These are phyloP conservation scores for Cyathus olla DNA, from an alignment of 1,284 basidiomycete species.

Conservation along the genomic window DNA sequence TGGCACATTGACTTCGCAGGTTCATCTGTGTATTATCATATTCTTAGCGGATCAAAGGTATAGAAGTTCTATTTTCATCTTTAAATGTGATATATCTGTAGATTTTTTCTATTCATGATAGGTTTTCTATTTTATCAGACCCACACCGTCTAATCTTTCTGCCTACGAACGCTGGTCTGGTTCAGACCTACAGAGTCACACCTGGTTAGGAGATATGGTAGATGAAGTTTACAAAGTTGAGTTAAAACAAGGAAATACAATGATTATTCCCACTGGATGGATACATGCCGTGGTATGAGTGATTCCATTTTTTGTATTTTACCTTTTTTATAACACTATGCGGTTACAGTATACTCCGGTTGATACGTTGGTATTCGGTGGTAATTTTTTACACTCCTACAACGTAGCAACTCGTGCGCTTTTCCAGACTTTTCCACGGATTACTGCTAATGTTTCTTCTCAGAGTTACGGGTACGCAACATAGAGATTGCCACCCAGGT, in stretches of 20 bases:
- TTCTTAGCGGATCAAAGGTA: constrained; percentile 86
- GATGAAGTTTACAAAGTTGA: constrained; percentile 91
- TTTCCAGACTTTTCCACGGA: constrained; percentile 6
- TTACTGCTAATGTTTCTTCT: constrained; percentile 18
- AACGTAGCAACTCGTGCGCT: constrained; percentile 77
- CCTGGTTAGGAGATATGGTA: constrained; percentile 93
- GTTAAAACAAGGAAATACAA: constrained; percentile 88
- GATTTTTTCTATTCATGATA: constrained; percentile 43
- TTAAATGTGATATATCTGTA: constrained; percentile 8
- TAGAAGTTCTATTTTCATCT: background rate
- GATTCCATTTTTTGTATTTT: background rate
- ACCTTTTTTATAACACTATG: constrained; percentile 1
- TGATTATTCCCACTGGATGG: constrained; percentile 98
- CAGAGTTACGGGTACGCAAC: constrained; percentile 88
- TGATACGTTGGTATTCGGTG: constrained; percentile 96
- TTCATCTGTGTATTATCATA: constrained; percentile 94
- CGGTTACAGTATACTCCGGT: constrained; percentile 82
- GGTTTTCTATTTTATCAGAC: constrained; percentile 96
- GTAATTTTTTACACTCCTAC: constrained; percentile 95
- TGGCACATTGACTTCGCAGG: constrained; percentile 98
- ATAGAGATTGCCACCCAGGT: constrained; percentile 96
- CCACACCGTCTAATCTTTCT: constrained; percentile 89
- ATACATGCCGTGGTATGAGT: constrained; percentile 92
- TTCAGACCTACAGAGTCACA: constrained; percentile 86
- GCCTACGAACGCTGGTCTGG: constrained; percentile 93